Evolutionary conservation across 345 rosid species (phyloP), one percentile per base, ranked within the genome.

Genomic region (Salix viminalis): DNA sequence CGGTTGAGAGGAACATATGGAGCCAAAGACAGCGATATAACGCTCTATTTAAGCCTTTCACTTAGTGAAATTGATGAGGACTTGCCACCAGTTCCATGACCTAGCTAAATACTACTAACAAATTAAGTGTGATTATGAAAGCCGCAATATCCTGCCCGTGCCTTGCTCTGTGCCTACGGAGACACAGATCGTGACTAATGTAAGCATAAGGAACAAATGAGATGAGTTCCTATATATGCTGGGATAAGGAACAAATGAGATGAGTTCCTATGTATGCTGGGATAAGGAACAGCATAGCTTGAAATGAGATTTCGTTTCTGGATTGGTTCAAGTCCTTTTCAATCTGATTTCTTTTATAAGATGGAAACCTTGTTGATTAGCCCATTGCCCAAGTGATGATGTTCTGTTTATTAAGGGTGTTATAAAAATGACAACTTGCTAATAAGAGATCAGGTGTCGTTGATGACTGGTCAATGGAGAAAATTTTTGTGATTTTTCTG

Each of bases 201-300:
- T 68, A 42, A 48, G 41, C 81, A 72, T 32, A 62, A 36, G 70
- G 30, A 80, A 78, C 80, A 73, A 71, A 7, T 4, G n/a, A 64
- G 16, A 54, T 68, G 65, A 69, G 23, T 52, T 41, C 67, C 72
- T 42, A 37, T 58, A 10, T 58, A 65, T 71, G 52, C 67, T 67
- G 48, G 82, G 30, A 72, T 32, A 64, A 36, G 70, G 30, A 80
- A 78, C 80, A 73, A 71, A 7, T 4, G n/a, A 64, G 16, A 54
- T 68, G 65, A 69, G 23, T 52, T 41, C 67, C 72, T 44, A 37
- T 58, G 10, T 58, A 65, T 71, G 52, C 68, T 67, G 48, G 82
- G 85, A 79, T 77, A 79, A 79, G 83, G 77, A 72, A 72, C 79
- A 61, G 36, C 23, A 4, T 32, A 66, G 39, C 36, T 73, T 69